Percentiles rank a stretch among this genome's conserved stretches.
Conservation (phyloP, 2,329 filamentous ascomycete species). For the Colletotrichum musae region DNA sequence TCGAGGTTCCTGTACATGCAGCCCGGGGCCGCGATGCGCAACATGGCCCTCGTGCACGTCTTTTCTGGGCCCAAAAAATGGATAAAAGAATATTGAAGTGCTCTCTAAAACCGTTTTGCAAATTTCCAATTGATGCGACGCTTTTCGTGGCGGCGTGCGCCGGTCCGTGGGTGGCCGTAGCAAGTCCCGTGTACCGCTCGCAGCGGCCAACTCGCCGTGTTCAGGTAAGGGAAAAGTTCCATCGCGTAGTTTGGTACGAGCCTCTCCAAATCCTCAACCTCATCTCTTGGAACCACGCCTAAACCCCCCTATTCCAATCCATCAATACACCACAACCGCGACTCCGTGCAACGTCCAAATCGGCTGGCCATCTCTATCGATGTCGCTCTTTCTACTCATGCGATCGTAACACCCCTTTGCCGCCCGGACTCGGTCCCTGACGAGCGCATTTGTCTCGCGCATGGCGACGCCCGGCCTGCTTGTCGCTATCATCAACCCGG, state of each 20-base stretch:
- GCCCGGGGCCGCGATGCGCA: constrained; percentile 23
- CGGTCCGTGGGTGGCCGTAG: neutral
- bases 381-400: constrained; percentile 65
- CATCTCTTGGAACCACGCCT: constrained; percentile 68
- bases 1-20: constrained; percentile 40
- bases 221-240: constrained; percentile 41
- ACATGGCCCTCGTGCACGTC: constrained; percentile 30
- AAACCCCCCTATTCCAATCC: constrained; percentile 64
- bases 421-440: constrained; percentile 64
- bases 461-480: constrained; percentile 68
- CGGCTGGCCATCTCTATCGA: constrained; percentile 65
- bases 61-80: constrained; percentile 38
- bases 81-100: neutral
- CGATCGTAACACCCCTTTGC: constrained; percentile 62
- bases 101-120: neutral
- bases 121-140: constrained; percentile 25
- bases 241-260: constrained; percentile 46
- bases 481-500: constrained; percentile 64
- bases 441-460: constrained; percentile 66
- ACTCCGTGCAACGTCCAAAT: constrained; percentile 57
- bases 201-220: constrained; percentile 37
- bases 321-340: constrained; percentile 65
- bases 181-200: constrained; percentile 37
- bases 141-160: constrained; percentile 2
- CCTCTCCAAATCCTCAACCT: constrained; percentile 66